Conservation (phyloP, 352 stramenopile genomes). For the Phytopythium mirpurense region DNA sequence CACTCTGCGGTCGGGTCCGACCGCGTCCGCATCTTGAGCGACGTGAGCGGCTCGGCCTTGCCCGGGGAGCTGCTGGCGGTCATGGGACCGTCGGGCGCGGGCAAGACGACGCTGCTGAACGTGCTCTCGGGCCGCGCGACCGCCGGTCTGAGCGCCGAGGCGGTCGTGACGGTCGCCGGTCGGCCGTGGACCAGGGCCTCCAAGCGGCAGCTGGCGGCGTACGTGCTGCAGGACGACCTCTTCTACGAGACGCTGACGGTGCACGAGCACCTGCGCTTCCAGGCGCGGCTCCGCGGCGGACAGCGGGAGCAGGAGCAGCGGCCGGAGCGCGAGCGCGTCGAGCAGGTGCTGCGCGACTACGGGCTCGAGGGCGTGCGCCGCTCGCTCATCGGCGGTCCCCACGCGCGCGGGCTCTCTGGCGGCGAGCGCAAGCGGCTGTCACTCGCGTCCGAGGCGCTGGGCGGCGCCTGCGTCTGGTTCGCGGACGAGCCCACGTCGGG, state of each 20-base stretch:
- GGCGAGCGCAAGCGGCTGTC: conserved; percentile 79
- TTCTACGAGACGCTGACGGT: conserved; percentile 86
- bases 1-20: not conserved
- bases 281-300: conserved; percentile 68
- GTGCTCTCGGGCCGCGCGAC: conserved; percentile 76
- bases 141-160: conserved; percentile 20
- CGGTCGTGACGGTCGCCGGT: conserved; percentile 57
- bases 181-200: conserved; percentile 14
- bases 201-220: conserved; percentile 25
- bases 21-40: conserved; percentile 35
- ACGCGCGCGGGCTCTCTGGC: conserved; percentile 47
- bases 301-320: not conserved
- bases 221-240: conserved; percentile 88
- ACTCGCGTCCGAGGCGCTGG: conserved; percentile 73
- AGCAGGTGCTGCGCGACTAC: conserved; percentile 38
- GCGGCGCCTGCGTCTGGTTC: conserved; percentile 64
- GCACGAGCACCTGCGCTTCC: conserved; percentile 82
- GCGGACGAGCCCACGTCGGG: conserved; percentile 76
- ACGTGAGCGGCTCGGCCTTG: conserved; percentile 29
- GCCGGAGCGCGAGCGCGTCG: not conserved
- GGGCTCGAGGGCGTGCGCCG: conserved; percentile 32
- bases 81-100: conserved; percentile 61
- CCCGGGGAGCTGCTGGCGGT: conserved; percentile 57
- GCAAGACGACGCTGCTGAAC: conserved; percentile 92
- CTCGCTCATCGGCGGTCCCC: conserved; percentile 36